These are phyloP conservation scores for Geoglossum cookeanum DNA, from an alignment of 2,329 filamentous ascomycete species.

Conservation along the genomic window DNA sequence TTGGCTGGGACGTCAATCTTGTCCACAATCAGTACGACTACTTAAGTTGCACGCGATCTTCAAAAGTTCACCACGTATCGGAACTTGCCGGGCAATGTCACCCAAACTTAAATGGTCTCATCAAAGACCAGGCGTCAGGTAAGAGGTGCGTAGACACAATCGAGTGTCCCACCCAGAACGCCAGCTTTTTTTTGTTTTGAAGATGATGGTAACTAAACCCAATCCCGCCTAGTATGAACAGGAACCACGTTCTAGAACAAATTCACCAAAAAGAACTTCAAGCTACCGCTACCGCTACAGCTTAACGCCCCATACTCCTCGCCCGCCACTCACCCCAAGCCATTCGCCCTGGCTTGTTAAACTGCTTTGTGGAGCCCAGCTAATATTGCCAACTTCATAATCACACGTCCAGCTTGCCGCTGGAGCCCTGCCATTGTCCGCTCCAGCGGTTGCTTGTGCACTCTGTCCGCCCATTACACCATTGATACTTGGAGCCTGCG, in stretches of 20 bases:
- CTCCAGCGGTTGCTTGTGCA: conserved; percentile 18
- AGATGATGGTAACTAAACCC: not conserved
- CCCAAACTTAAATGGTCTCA: not conserved
- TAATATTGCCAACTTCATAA: conserved; percentile 70
- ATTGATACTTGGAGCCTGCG: conserved; percentile 16
- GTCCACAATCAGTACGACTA: not conserved
- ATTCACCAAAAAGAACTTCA: not conserved
- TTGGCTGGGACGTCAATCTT: not conserved
- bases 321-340: conserved; percentile 63
- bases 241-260: not conserved
- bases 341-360: conserved; percentile 58
- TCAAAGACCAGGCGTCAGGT: not conserved
- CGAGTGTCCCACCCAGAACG: not conserved
- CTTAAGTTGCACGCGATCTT: not conserved
- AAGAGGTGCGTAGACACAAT: not conserved
- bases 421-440: conserved; percentile 44
- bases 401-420: conserved; percentile 69
- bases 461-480: conserved; percentile 16
- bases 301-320: conserved; percentile 61
- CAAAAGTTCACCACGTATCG: not conserved
- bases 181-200: not conserved
- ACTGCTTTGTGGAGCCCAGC: conserved; percentile 59
- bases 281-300: not conserved
- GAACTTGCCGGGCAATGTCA: not conserved
- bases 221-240: not conserved